Evolutionary conservation across 23 red algal genomes (phyloP), one percentile per base, ranked within the genome.

Genomic region (Gracilaria vermiculophylla): DNA sequence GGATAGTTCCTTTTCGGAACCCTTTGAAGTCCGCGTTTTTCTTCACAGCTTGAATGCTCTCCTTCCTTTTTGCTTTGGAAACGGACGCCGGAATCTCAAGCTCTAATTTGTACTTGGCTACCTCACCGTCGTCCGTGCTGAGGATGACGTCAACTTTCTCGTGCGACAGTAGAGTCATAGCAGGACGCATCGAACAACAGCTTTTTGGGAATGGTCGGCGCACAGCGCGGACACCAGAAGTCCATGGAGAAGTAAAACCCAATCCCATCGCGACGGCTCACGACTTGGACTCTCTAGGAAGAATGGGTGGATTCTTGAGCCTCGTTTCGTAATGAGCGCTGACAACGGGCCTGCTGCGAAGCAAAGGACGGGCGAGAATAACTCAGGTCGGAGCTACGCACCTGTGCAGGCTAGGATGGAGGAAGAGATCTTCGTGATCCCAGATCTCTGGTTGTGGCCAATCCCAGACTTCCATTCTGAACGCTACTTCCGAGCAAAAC

Each of bases 1-100:
- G 89, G 25, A 92, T 85, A 0, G 89, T 83, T 43, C 89, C 89
- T 74, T 92, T 92, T 44, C 89, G 78, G 58, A 92, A 92, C 19
- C 89, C 89, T 34, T 71, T 53, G 37, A 84, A 92, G 69, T 77
- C 43, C 13, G 76, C 89, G 66, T 65, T 44, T 62, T 92, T 72
- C 69, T 77, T 83, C 16, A 91, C 25, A 28, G 41, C 35, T 25
- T 78, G 73, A 58, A 91, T 55, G 45, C 75, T 69, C 28, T 81
- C 61, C 32, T 33, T 78, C 15, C 87, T 74, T 69, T 91, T 91
- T 2, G 5, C 48, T 45, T 81, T 80, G 20, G 75, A 72, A 17
- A 70, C 13, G 35, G 87, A 33, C 37, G 19, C 87, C n/a, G 87
- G 75, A 37, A 91, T 81, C 57, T 80, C 58, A 67, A 91, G 56